These are phyloP conservation scores for Haplosporangium sp. DNA, from an alignment of 371 early-diverging fungal genomes.

Conservation along the genomic window DNA sequence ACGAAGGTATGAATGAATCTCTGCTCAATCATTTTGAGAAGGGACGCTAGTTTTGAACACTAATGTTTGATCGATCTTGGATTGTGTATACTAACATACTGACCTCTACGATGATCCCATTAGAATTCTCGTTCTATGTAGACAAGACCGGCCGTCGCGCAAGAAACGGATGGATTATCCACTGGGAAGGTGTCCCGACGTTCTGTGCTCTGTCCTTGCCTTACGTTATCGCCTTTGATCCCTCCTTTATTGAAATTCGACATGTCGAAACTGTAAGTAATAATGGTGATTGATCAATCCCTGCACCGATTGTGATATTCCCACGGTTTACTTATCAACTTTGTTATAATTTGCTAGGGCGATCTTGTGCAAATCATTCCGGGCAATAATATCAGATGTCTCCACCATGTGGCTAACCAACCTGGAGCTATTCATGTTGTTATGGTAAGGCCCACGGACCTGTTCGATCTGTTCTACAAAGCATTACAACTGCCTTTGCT, in stretches of 20 bases:
- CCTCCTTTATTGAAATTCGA: slow-evolving; percentile 90
- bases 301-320: background rate
- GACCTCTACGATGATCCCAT: background rate
- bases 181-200: slow-evolving; percentile 81
- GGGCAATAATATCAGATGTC: slow-evolving; percentile 69
- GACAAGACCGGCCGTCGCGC: slow-evolving; percentile 86
- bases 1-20: slow-evolving; percentile 67
- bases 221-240: slow-evolving; percentile 90
- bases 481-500: background rate
- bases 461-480: background rate
- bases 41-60: too few species aligned
- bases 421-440: slow-evolving; percentile 66
- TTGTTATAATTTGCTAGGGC: slow-evolving; percentile 49
- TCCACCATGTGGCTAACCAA: slow-evolving; percentile 60
- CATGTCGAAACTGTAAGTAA: slow-evolving; percentile 80
- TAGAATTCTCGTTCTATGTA: slow-evolving; percentile 91
- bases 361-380: slow-evolving; percentile 72
- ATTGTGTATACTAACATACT: background rate
- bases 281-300: background rate
- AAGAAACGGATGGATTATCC: slow-evolving; percentile 77
- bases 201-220: slow-evolving; percentile 74
- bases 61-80: too few species aligned
- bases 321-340: background rate
- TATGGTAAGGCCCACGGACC: slow-evolving; percentile 53
- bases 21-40: too few species aligned